Conservation (phyloP, 164 flowering plant species). For the Piper longum region DNA sequence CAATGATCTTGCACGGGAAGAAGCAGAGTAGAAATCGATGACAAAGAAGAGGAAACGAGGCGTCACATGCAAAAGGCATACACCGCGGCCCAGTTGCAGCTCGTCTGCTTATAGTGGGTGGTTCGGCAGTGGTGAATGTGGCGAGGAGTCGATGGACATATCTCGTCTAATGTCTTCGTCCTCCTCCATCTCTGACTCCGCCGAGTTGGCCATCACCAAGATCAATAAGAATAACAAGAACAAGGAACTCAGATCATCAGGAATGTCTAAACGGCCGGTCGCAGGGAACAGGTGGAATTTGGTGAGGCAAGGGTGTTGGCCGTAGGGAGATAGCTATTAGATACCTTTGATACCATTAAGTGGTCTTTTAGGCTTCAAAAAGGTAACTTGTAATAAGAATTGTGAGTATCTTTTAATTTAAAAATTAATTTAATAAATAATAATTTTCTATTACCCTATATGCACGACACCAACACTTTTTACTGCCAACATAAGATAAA, state of each 20-base stretch:
- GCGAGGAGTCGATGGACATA: slow-evolving; percentile 13
- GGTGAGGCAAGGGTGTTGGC: not conserved
- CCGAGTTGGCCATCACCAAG: slow-evolving; percentile 13
- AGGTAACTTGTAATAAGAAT: too few relatives aligned
- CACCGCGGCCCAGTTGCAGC: slow-evolving; percentile 26
- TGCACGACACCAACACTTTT: too few relatives aligned
- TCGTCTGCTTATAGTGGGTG: slow-evolving; percentile 42
- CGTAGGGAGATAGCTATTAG: too few relatives aligned
- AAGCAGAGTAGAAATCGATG: slow-evolving; percentile 7
- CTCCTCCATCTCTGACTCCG: slow-evolving; percentile 29
- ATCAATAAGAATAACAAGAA: not conserved
- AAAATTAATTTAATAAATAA: too few relatives aligned
- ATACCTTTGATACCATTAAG: too few relatives aligned
- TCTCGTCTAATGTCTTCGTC: slow-evolving; percentile 30
- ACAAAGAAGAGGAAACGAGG: slow-evolving; percentile 2
- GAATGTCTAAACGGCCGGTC: slow-evolving; percentile 11
- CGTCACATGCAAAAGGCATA: slow-evolving; percentile 1
- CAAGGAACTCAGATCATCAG: slow-evolving; percentile 14
- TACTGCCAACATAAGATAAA: too few relatives aligned
- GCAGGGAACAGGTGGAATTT: slow-evolving; percentile 1
- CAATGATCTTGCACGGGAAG: slow-evolving; percentile 3
- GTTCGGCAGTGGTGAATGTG: slow-evolving; percentile 28
- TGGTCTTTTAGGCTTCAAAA: too few relatives aligned
- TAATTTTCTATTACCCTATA: too few relatives aligned
- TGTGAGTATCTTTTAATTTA: too few relatives aligned